Evolutionary conservation across 768 basidiomycete species (phyloP), one percentile per base, ranked within the genome.

Genomic region (Daedalea quercina): DNA sequence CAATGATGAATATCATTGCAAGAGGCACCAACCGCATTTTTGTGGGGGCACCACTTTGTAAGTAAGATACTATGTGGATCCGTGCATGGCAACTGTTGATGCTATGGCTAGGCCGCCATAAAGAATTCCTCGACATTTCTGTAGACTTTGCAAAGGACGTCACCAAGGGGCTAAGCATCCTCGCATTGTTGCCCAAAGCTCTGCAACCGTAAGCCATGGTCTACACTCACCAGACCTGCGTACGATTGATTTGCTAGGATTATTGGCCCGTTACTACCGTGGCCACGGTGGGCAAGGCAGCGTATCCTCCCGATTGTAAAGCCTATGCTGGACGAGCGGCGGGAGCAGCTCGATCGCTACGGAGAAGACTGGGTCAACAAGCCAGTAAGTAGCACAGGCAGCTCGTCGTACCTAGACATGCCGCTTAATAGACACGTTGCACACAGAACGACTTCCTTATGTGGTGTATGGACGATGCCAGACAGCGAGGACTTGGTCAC

Each of bases 1-100:
- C 58, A 52, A 0, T 57, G 69, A 67, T 61, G 52, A 54, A 66
- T 25, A 60, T 80, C 15, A 60, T 80, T 11, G 66, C 69, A 33
- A 70, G 76, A 35, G 62, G 67, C 3, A 73, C 63, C 45, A 78
- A 76, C 54, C 70, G 80, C 17, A 44, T 71, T 0, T 76, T 81
- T 50, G 73, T 81, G 4, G 81, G 79, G 0, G 61, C 71, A 26
- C 76, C 78, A 2, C 47, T 76, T 1, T 80, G 79, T 77, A 42
- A 23, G 72, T 65, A 9, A 17, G 3, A 9, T 41, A 34, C 26
- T 12, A 19, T 31, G 4, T 31, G 3, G 17, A n/a, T 4, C 3
- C 7, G 24, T 19, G 8, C 9, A 48, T 31, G 41, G 9, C 7
- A 9, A 20, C 8, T 12, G 24, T 22, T 35, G 2, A 40, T 37